Base-by-base conservation (phyloP, 2,329 filamentous ascomycete genomes). In the Albifimbria verrucaria region DNA sequence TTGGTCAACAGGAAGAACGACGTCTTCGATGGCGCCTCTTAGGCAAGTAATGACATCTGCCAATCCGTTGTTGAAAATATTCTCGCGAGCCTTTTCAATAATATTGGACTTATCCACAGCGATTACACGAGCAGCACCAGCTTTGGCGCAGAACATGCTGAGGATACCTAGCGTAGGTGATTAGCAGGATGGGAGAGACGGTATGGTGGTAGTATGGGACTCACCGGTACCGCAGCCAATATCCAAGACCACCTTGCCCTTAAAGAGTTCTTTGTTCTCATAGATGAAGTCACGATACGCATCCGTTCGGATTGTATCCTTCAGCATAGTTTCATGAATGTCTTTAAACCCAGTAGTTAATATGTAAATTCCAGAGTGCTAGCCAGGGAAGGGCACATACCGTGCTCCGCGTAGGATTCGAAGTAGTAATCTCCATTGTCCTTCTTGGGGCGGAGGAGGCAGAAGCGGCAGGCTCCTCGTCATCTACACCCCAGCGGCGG, bases 271-370 rank as follows among this genome's bases (percentile, higher is more conserved):
- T 70, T 96, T 94, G 75, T 97, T 91, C 60, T 86, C 84, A 74
- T 97, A 96, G 64, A 97, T 92, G 68, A 97, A 96, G 72, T 97
- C 92, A 45, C 92, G 86, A 72, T 97, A 97, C 3, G 90, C 88
- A 63, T 96, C 89, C 11, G 92, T 97, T 49, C 92, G 88, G 41
- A 96, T 80, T 0, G 83, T 79, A 65, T 97, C 92, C 69, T 96
- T 96, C 57, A 97, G 81, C 92, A 97, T 97, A 7, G 89, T 92
- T 67, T 96, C 91, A 69, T 97, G 92, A 52, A 97, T 97, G 53
- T 91, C 90, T 89, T 25, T 32, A 3, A 17, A 5, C 12, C 42
- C 22, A 15, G 22, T 5, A 9, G 22, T 44, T 20, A 44, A 20
- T 22, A 15, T 21, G 15, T 6, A 51, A 12, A 4, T 20, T 7